Conservation (phyloP, 2,329 filamentous ascomycete species). For the Aspergillus pseudonomiae region DNA sequence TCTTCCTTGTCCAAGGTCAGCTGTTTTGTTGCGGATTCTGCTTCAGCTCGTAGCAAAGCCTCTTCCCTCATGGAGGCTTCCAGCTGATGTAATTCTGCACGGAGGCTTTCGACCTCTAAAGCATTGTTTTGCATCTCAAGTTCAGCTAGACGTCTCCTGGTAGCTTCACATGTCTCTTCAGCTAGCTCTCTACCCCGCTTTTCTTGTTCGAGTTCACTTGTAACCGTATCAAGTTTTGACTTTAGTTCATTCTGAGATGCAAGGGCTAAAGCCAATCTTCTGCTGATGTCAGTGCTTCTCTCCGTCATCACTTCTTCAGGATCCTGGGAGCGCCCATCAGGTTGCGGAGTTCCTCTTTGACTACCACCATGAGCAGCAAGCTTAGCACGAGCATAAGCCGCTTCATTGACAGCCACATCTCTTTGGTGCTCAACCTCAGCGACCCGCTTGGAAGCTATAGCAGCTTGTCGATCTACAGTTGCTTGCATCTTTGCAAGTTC, state of each 20-base stretch:
- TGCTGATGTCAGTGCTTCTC: constrained; percentile 73
- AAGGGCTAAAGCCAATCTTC: constrained; percentile 80
- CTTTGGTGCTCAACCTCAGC: constrained; percentile 94
- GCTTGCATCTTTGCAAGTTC: constrained; percentile 88
- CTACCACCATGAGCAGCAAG: constrained; percentile 80
- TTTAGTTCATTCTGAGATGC: constrained; percentile 80
- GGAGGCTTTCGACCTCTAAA: constrained; percentile 80
- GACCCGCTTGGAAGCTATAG: constrained; percentile 82
- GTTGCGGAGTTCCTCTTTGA: constrained; percentile 59
- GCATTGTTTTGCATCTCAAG: constrained; percentile 83
- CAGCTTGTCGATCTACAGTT: constrained; percentile 85
- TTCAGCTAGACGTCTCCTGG: constrained; percentile 80
- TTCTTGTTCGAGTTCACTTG: constrained; percentile 76
- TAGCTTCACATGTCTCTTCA: constrained; percentile 82
- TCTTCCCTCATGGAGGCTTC: constrained; percentile 81
- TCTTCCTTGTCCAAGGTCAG: constrained; percentile 87
- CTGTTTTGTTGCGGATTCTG: constrained; percentile 72
- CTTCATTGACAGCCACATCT: constrained; percentile 91
- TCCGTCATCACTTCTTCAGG: constrained; percentile 62
- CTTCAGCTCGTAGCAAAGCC: constrained; percentile 74
- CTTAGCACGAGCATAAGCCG: constrained; percentile 91
- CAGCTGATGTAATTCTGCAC: constrained; percentile 79
- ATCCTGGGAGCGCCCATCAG: constrained; percentile 54
- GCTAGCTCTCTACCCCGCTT: constrained; percentile 78
- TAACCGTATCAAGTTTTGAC: constrained; percentile 70